phyloP scores from a whole-genome alignment of 305 asterid genomes.

The Fraxinus greggii region DNA sequence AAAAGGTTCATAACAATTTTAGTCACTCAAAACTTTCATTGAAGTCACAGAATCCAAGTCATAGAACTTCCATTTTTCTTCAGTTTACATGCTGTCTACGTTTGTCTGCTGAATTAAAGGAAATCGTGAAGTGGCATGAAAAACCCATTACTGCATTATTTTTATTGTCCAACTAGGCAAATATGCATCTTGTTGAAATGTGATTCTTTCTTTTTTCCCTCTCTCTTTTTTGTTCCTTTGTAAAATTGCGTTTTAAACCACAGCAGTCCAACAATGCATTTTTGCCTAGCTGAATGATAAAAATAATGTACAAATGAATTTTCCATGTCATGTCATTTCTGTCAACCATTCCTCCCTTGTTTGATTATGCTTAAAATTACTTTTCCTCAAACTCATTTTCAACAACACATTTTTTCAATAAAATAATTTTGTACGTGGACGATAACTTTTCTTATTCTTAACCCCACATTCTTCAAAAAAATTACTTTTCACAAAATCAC shows the following conservation, averaged over 20 bases:
- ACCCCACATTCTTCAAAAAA: too few species aligned
- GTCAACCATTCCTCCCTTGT: background rate
- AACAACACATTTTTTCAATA: too few species aligned
- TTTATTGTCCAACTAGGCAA: background rate
- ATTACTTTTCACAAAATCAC: too few species aligned
- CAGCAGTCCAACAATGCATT: background rate
- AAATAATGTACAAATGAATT: background rate
- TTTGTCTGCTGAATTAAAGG: background rate
- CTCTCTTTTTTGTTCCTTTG: background rate
- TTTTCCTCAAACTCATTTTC: too few species aligned
- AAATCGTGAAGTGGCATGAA: background rate
- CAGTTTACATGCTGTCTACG: background rate
- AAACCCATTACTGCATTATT: background rate
- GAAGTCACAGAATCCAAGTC: background rate
- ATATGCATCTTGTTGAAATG: background rate
- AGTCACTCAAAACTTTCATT: background rate
- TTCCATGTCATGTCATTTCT: background rate
- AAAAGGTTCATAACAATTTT: background rate
- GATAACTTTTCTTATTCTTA: too few species aligned
- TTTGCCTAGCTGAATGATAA: background rate
- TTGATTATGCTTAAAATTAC: too few species aligned
- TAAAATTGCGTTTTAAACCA: background rate
- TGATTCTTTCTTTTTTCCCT: background rate
- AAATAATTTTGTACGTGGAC: too few species aligned
- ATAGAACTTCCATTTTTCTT: background rate